Evolutionary conservation across 2,329 filamentous ascomycete species (phyloP), one percentile per base, ranked within the genome.

Genomic region (Aspergillus candidus): DNA sequence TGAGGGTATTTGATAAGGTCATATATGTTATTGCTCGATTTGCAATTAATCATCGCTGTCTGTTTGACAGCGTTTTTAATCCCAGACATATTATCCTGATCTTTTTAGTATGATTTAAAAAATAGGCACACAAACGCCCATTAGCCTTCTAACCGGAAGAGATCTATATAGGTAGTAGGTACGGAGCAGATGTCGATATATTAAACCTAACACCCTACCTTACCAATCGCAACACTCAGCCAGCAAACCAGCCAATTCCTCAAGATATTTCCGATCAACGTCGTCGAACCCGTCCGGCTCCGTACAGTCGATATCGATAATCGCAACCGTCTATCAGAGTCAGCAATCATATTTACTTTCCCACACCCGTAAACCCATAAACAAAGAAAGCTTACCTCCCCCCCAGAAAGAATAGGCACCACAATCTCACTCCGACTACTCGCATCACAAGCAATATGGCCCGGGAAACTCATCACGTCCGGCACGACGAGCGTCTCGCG

Each of bases 361-460:
- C 7, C 22, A 27, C 6, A 3, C 8, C 10, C 7, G 22, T 52
- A 15, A 48, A 40, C 41, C 33, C 40, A n/a, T 4, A 32, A 7
- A 2, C 11, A 17, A 45, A 30, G 13, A 33, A 37, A 42, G 38
- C 66, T 54, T 43, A 69, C 67, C 62, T 70, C 68, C 30, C 59
- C 63, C 13, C 49, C 50, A n/a, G 58, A 52, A 39, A 71, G 35
- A 55, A 74, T 66, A 31, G 72, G 72, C 35, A 74, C 71, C 11
- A 74, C 72, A 55, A 75, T 71, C 58, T 75, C 72, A 60, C 72
- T 74, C 48, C 61, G 60, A 48, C 66, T 73, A 32, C 71, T 69
- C 10, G 65, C 67, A 52, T 74, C 72, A 51, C 72, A 75, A 10
- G 72, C 70, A 59, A 75, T 74, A 57, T 75, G 72, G 3, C 72